These are phyloP conservation scores for Phalaenopsis aphrodite DNA, from an alignment of 106 monocot genomes.

Conservation along the genomic window DNA sequence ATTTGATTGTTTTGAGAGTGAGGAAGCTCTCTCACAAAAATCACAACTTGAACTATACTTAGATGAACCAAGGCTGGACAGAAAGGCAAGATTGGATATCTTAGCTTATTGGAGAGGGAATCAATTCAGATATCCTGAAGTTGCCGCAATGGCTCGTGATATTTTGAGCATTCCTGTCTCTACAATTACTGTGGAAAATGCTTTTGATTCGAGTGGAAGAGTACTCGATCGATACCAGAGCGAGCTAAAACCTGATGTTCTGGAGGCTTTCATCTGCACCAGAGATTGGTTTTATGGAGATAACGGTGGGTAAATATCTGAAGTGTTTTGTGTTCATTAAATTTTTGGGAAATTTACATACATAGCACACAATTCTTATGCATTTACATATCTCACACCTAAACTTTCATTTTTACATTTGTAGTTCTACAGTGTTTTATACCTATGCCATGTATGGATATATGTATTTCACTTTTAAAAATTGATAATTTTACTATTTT, in stretches of 20 bases:
- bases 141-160: constrained; percentile 17
- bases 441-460: too few species aligned
- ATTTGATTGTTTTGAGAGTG: constrained; percentile 13
- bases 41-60: constrained; percentile 15
- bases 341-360: too few species aligned
- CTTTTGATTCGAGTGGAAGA: not conserved
- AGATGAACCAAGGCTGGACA: constrained; percentile 14
- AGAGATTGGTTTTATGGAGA: constrained; percentile 14
- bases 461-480: too few species aligned
- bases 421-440: too few species aligned
- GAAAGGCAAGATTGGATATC: constrained; percentile 10
- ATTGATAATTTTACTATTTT: too few species aligned
- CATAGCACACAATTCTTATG: too few species aligned
- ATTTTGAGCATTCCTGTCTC: constrained; percentile 8
- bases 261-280: constrained; percentile 10
- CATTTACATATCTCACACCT: too few species aligned
- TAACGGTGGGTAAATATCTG: not conserved
- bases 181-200: constrained; percentile 4
- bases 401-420: too few species aligned
- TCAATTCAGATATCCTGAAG: constrained; percentile 13
- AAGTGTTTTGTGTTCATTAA: not conserved
- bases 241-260: not conserved
- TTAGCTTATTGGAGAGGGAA: constrained; percentile 15
- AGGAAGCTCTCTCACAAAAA: constrained; percentile 8
- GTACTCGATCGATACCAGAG: constrained; percentile 6